phyloP scores from a whole-genome alignment of 352 stramenopile genomes.

The Globisporangium ultimum region DNA sequence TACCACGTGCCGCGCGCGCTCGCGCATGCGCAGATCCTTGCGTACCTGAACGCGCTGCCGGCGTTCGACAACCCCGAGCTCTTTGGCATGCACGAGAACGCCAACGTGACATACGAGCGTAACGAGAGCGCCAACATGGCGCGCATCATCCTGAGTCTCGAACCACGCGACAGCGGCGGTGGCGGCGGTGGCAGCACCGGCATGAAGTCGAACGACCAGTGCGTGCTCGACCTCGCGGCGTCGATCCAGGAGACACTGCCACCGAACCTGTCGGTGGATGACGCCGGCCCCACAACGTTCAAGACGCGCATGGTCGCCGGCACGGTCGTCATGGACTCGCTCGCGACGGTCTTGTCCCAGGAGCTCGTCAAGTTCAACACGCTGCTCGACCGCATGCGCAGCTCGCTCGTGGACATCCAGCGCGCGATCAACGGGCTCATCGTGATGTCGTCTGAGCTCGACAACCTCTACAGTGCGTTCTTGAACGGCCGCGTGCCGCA shows the following conservation, averaged over 20 bases:
- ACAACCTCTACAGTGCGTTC: slow-evolving; percentile 95
- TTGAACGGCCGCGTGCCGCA: slow-evolving; percentile 89
- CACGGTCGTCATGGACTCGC: slow-evolving; percentile 89
- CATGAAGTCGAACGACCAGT: slow-evolving; percentile 74
- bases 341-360: slow-evolving; percentile 91
- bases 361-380: slow-evolving; percentile 95
- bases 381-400: slow-evolving; percentile 79
- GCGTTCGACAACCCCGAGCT: slow-evolving; percentile 90
- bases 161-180: slow-evolving; percentile 74
- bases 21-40: slow-evolving; percentile 47
- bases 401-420: slow-evolving; percentile 79
- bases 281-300: slow-evolving; percentile 90
- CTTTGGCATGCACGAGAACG: slow-evolving; percentile 97
- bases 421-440: slow-evolving; percentile 84
- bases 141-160: slow-evolving; percentile 84
- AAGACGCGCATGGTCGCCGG: slow-evolving; percentile 78
- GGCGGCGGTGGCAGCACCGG: slow-evolving; percentile 27
- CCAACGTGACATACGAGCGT: slow-evolving; percentile 92
- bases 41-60: slow-evolving; percentile 85
- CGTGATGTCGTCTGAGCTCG: slow-evolving; percentile 94
- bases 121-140: slow-evolving; percentile 90
- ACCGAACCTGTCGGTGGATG: slow-evolving; percentile 68
- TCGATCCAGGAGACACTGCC: slow-evolving; percentile 67
- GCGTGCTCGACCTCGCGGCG: slow-evolving; percentile 72
- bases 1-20: slow-evolving; percentile 82